Conservation (phyloP, 1,284 basidiomycete genomes). For the Trametes sp. region DNA sequence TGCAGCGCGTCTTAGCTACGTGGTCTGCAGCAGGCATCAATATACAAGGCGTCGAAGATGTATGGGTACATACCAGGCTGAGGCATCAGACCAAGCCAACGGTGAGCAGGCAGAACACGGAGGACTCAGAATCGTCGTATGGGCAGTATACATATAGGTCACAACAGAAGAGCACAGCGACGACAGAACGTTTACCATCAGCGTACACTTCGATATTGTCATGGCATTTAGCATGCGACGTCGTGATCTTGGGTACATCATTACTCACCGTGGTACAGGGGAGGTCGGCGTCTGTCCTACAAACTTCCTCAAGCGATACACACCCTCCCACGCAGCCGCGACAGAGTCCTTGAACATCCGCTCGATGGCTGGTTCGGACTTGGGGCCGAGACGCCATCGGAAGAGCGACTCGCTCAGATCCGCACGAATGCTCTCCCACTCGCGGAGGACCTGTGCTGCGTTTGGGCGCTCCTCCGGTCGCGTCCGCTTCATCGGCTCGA, state of each 20-base stretch:
- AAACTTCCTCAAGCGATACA: slow-evolving; percentile 22
- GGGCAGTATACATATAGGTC: neutral
- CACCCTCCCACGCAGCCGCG: slow-evolving; percentile 27
- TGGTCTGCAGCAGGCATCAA: too few relatives aligned
- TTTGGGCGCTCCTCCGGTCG: slow-evolving; percentile 5
- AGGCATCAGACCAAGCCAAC: too few relatives aligned
- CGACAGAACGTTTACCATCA: neutral
- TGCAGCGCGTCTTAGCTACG: too few relatives aligned
- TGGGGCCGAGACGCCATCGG: slow-evolving; percentile 21
- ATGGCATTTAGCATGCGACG: neutral
- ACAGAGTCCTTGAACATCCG: slow-evolving; percentile 29
- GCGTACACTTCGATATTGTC: neutral
- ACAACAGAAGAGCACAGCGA: neutral
- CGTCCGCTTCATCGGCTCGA: slow-evolving; percentile 12
- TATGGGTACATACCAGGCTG: too few relatives aligned
- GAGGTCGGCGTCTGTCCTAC: neutral
- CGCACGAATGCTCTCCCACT: neutral
- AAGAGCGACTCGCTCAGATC: neutral
- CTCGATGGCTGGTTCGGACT: slow-evolving; percentile 21
- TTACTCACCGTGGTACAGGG: too few relatives aligned
- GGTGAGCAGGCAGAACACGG: too few relatives aligned
- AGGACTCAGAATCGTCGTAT: too few relatives aligned
- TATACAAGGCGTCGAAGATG: too few relatives aligned
- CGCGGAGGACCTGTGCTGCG: neutral
- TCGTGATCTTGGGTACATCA: too few relatives aligned